Percentiles rank a stretch among this genome's conserved stretches.
These are phyloP conservation scores for Metarhizium anisopliae DNA, from an alignment of 2,329 filamentous ascomycete species.

Conservation along the genomic window DNA sequence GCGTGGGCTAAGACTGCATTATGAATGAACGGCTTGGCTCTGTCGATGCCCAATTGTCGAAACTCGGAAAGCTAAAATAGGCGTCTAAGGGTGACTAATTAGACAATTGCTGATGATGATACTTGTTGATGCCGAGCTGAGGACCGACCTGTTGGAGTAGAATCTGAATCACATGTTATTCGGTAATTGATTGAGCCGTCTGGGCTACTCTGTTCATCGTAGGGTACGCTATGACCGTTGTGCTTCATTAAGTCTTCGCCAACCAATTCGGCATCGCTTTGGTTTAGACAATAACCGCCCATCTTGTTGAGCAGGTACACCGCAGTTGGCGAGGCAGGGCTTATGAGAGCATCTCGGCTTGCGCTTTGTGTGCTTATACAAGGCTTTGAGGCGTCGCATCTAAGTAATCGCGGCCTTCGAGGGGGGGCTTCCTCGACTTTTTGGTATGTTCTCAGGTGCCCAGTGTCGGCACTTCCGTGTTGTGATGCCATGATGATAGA, in stretches of 20 bases:
- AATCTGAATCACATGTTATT: neutral
- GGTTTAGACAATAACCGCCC: neutral
- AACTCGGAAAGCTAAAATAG: conserved; percentile 68
- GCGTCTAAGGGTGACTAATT: conserved; percentile 22
- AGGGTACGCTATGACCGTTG: neutral
- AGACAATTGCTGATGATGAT: neutral
- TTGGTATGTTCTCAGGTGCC: neutral
- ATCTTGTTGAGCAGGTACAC: neutral
- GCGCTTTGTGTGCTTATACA: neutral
- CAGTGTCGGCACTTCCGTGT: neutral
- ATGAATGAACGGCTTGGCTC: conserved; percentile 2
- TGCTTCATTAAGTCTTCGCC: neutral
- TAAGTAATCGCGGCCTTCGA: neutral
- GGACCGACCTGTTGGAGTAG: conserved; percentile 13
- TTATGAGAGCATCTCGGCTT: neutral
- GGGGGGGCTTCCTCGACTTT: neutral
- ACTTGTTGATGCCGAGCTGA: conserved; percentile 6
- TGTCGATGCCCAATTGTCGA: conserved; percentile 47
- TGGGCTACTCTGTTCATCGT: neutral
- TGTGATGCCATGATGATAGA: neutral
- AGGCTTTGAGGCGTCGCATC: neutral
- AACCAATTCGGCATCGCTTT: neutral
- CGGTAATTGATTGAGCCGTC: neutral
- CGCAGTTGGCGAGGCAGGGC: neutral
- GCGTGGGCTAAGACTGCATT: neutral